Evolutionary conservation across 2,329 filamentous ascomycete genomes (phyloP), one percentile per base, ranked within the genome.

Genomic region (Pyrenophora graminea): DNA sequence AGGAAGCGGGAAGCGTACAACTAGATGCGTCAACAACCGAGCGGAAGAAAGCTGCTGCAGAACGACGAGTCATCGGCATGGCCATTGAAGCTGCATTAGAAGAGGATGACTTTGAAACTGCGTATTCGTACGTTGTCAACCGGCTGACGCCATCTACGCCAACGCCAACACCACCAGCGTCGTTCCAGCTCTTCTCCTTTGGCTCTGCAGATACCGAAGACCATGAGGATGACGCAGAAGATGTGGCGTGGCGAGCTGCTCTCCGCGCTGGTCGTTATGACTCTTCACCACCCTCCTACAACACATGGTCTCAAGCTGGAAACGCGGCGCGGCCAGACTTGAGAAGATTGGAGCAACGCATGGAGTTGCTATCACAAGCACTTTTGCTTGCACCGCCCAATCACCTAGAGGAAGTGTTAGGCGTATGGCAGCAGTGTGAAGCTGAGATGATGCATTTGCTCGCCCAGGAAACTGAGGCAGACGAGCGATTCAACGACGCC

Each of bases 51-150:
- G 59, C 69, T 3, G 66, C 77, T 32, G 81, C 84, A 3, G 84
- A 87, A 65, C 84, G 82, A 40, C 83, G 89, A 25, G 85, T 94
- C 43, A 86, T 85, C 5, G 87, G 88, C 51, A 90, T 93, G 87
- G 91, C 89, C 57, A 85, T 93, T 34, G 86, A 91, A 67, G 85
- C 88, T 12, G 88, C 90, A 10, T 79, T 94, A 1, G 79, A 80
- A 8, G 89, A 92, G 66, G 86, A 91, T 56, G 90, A 85, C 67
- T 94, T 94, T 55, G 90, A 95, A 68, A 94, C 90, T 0, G 90
- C 90, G 9, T 94, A 93, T 69, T 92, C 89, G 0, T 93, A 90
- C 66, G 86, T 92, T 1, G 82, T 90, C 39, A 91, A 85, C 65
- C 83, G 87, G 18, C 78, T 94, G 0, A 78, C 80, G 6, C 68